phyloP scores from a whole-genome alignment of 2,329 filamentous ascomycete species.

The Paracorniculantispora psalliotae region DNA sequence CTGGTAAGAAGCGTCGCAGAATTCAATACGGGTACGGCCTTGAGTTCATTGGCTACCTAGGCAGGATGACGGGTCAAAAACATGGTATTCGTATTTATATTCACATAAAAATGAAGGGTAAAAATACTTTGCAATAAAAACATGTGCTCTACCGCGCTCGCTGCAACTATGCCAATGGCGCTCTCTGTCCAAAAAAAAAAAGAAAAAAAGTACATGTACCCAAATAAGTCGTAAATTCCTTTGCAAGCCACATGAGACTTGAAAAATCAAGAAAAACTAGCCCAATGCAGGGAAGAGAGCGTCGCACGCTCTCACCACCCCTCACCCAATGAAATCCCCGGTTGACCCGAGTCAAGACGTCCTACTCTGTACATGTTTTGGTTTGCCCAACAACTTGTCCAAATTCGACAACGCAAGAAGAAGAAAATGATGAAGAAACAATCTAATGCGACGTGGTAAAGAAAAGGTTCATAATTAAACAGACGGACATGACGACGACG shows the following conservation, averaged over 20 bases:
- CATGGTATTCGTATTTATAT: no score
- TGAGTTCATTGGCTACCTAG: no score
- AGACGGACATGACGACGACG: slow-evolving; percentile 81
- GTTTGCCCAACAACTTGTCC: neutral
- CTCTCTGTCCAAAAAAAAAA: neutral
- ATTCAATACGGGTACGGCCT: no score
- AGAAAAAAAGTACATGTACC: slow-evolving; percentile 11
- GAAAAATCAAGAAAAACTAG: neutral
- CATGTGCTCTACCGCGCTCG: neutral
- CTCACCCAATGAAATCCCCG: neutral
- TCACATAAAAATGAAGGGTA: no score
- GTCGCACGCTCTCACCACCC: neutral
- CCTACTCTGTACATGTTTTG: slow-evolving; percentile 6
- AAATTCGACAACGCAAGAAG: neutral
- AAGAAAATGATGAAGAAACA: neutral
- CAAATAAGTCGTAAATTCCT: slow-evolving; percentile 9
- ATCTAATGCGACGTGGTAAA: slow-evolving; percentile 60
- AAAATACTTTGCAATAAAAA: neutral
- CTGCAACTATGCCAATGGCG: slow-evolving; percentile 8
- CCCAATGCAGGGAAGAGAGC: neutral
- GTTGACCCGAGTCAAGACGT: neutral
- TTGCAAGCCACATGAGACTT: neutral
- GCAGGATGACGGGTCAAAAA: no score
- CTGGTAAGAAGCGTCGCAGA: no score
- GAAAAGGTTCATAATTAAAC: slow-evolving; percentile 79